Base-by-base conservation (phyloP, 2,329 filamentous ascomycete genomes). In the Coniella lustricola region DNA sequence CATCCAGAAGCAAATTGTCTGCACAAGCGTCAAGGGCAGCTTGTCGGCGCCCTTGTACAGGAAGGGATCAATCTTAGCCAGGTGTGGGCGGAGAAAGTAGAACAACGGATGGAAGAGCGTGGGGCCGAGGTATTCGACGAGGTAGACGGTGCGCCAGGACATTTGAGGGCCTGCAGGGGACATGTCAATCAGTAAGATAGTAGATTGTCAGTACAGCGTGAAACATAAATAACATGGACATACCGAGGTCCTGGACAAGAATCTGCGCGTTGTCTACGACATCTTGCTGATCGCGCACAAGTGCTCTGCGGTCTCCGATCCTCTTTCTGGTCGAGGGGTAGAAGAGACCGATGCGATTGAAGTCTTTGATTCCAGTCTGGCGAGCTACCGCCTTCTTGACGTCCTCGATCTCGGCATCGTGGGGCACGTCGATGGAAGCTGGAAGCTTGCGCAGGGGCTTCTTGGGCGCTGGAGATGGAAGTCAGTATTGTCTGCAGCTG, bases 61-160 rank as follows among this genome's bases (percentile, higher is more conserved):
- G 33, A 63, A 64, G 57, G 67, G 61, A 44, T 67, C 52, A 59
- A 68, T 56, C 55, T 73, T 74, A 70, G 89, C 90, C 59, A 90
- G 72, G 64, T 85, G 82, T 20, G 85, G 81, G 42, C 90, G 86
- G 48, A 87, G 72, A 57, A 77, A 82, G 65, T 90, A 72, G 64
- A 84, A 74, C 59, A 87, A 73, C 38, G 81, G 79, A 71, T 96
- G 90, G 70, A 97, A 86, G 60, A 96, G 69, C 60, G 97, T 78
- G 5, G 93, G 93, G 3, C 93, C 93, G 56, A 93, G 70, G 68
- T 98, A 98, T 70, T 98, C 93, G 72, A 96, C 83, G 54, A 96
- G 72, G 74, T 91, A 98, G 66, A 97, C 91, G 52, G 88, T 93
- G 55, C 82, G 84, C 93, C 93, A 98, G 54, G 81, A 82, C 48